Conservation (phyloP, 2,329 filamentous ascomycete species). For the Furcasterigmium furcatum region DNA sequence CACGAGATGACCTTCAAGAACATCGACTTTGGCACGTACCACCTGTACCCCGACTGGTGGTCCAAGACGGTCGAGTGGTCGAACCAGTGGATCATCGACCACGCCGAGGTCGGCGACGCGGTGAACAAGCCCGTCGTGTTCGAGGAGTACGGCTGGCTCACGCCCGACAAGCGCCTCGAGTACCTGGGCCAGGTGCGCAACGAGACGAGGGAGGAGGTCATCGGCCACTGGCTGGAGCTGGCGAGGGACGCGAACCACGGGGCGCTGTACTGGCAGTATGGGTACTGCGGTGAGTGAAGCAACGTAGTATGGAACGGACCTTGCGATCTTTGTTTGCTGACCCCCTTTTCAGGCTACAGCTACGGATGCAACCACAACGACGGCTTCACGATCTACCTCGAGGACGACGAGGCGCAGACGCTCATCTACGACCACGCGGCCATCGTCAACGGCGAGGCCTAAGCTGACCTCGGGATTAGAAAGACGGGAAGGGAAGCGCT, state of each 20-base stretch:
- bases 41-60: constrained; percentile 55
- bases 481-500: no score
- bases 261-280: constrained; percentile 56
- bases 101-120: constrained; percentile 37
- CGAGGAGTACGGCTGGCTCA: constrained; percentile 54
- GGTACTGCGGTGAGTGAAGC: constrained; percentile 25
- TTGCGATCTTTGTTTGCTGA: no score
- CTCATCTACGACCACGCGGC: constrained; percentile 42
- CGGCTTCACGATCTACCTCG: constrained; percentile 54
- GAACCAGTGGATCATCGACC: constrained; percentile 51
- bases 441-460: constrained; percentile 24
- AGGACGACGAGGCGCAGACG: constrained; percentile 41
- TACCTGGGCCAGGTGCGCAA: constrained; percentile 38
- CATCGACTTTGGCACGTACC: constrained; percentile 53
- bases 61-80: constrained; percentile 48
- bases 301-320: no score
- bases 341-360: constrained; percentile 32
- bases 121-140: constrained; percentile 50
- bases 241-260: constrained; percentile 42
- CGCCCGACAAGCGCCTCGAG: constrained; percentile 39
- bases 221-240: constrained; percentile 48
- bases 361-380: constrained; percentile 53
- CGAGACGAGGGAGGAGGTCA: constrained; percentile 38
- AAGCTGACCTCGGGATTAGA: constrained; percentile 27
- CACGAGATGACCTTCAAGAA: constrained; percentile 41